Evolutionary conservation across 805 yeast species (phyloP).

Genomic region (Candida palmyrensis): DNA sequence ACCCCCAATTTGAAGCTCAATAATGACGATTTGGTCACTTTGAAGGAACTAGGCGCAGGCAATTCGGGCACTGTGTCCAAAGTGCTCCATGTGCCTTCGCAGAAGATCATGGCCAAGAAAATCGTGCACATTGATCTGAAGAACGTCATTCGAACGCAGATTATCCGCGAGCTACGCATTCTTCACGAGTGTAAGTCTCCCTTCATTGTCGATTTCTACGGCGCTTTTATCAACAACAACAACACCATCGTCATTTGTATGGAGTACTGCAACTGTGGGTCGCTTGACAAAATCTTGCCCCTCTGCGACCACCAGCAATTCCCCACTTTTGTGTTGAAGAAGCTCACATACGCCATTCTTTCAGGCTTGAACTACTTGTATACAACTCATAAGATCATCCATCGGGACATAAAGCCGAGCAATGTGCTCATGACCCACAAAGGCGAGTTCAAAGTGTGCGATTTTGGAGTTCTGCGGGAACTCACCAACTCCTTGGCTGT

Average conservation of each 20-base stretch:
- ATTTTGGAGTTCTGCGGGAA: conserved; percentile 94
- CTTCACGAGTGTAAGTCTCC: conserved; percentile 86
- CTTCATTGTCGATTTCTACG: conserved; percentile 84
- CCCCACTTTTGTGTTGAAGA: conserved; percentile 64
- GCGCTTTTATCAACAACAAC: conserved; percentile 65
- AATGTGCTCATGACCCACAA: conserved; percentile 82
- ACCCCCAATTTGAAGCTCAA: conserved; percentile 26
- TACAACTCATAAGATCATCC: conserved; percentile 81
- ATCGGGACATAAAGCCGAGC: conserved; percentile 93
- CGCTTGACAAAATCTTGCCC: conserved; percentile 74
- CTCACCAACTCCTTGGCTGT: conserved; percentile 75
- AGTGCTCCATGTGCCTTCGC: conserved; percentile 84
- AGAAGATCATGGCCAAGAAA: conserved; percentile 86
- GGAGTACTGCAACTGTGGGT: conserved; percentile 96
- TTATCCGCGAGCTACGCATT: conserved; percentile 81
- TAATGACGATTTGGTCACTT: conserved; percentile 62
- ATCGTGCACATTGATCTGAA: conserved; percentile 82
- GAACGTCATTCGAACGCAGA: conserved; percentile 72
- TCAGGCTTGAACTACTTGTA: conserved; percentile 81
- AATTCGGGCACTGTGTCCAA: conserved; percentile 91
- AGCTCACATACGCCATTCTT: conserved; percentile 70
- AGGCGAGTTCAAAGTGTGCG: conserved; percentile 90
- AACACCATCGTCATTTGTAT: conserved; percentile 83
- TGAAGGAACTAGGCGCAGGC: conserved; percentile 84
- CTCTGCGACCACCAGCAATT: conserved; percentile 33